Evolutionary conservation across 2,329 filamentous ascomycete species (phyloP).

Genomic region (Cladorrhinum sp.): DNA sequence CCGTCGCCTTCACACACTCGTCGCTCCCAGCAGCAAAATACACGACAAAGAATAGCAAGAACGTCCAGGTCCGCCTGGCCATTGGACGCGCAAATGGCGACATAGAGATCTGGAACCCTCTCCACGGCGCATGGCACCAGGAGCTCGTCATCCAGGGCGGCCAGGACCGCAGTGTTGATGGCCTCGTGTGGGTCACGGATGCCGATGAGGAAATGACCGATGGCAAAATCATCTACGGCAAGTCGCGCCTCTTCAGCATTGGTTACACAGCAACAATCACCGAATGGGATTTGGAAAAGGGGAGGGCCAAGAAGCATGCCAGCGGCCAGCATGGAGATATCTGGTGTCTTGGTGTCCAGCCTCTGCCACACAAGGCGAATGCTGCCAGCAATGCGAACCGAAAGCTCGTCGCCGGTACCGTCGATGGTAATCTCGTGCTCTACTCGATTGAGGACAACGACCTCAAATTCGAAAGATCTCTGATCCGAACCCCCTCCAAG

Average conservation of each 20-base stretch:
- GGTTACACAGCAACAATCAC: slow-evolving; percentile 89
- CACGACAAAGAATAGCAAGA: slow-evolving; percentile 39
- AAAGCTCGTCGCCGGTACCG: slow-evolving; percentile 81
- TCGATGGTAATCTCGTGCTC: slow-evolving; percentile 83
- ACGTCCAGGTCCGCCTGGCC: slow-evolving; percentile 70
- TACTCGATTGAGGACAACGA: slow-evolving; percentile 84
- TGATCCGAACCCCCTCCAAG: slow-evolving; percentile 75
- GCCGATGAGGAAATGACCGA: slow-evolving; percentile 66
- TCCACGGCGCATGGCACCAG: slow-evolving; percentile 79
- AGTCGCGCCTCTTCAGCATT: slow-evolving; percentile 88
- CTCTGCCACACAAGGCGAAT: slow-evolving; percentile 42
- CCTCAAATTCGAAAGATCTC: slow-evolving; percentile 71
- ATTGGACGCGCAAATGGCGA: slow-evolving; percentile 92
- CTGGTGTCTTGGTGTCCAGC: slow-evolving; percentile 92
- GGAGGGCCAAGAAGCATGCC: slow-evolving; percentile 73
- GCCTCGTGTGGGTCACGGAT: slow-evolving; percentile 87
- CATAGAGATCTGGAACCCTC: slow-evolving; percentile 96
- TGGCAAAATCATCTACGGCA: slow-evolving; percentile 63
- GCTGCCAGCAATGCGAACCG: slow-evolving; percentile 29
- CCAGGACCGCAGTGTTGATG: slow-evolving; percentile 82
- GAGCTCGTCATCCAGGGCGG: slow-evolving; percentile 83
- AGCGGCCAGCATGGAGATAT: slow-evolving; percentile 94
- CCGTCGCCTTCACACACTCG: slow-evolving; percentile 87
- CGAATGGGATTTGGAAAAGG: slow-evolving; percentile 87
- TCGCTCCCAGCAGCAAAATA: slow-evolving; percentile 47